Base-by-base conservation (phyloP, 495 filamentous ascomycete genomes). In the Cenococcum geophilum region DNA sequence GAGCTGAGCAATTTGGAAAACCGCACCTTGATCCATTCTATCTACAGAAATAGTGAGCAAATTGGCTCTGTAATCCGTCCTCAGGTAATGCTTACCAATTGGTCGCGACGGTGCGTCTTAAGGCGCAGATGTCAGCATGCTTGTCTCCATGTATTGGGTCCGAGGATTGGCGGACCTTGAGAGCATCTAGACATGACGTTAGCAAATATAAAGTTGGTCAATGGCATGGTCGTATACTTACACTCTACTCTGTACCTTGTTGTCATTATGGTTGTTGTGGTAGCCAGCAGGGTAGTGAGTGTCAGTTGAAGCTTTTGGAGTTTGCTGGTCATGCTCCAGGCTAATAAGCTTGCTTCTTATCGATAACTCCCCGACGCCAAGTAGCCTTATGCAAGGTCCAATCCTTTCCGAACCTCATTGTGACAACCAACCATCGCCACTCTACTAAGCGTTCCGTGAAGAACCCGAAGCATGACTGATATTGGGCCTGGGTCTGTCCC, bases 171-270 rank as follows among this genome's bases (percentile, higher is more conserved):
- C 73, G 54, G 62, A 83, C 82, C 78, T 86, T 95, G 72, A 93
- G 84, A 43, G 90, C 89, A 81, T 95, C 90, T 93, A 65, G 22
- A 65, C 60, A 23, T 23, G 25, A 2, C 4, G 16, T 52, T 52
- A 23, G 14, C 1, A 23, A 45, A 45, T 14, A 45, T 45, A 45
- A 45, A 45, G 40, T 45, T 2, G 6, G 6, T 32, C 27, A 32
- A 32, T 32, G 60, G 72, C 74, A 37, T n/a, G 12, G n/a, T n/a
- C 58, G 35, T 52, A 14, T 34, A 61, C 79, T 65, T 73, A 91
- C 88, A 95, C 79, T 96, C 91, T 65, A 96, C 91, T 52, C 91
- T 82, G 72, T 96, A 96, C 57, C 91, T 81, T 18, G 89, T 89
- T 14, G 91, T 96, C 91, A 96, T 96, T n/a, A 25, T 21, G 18